phyloP scores from a whole-genome alignment of 805 yeast species.

The Metschnikowia santaceciliae region DNA sequence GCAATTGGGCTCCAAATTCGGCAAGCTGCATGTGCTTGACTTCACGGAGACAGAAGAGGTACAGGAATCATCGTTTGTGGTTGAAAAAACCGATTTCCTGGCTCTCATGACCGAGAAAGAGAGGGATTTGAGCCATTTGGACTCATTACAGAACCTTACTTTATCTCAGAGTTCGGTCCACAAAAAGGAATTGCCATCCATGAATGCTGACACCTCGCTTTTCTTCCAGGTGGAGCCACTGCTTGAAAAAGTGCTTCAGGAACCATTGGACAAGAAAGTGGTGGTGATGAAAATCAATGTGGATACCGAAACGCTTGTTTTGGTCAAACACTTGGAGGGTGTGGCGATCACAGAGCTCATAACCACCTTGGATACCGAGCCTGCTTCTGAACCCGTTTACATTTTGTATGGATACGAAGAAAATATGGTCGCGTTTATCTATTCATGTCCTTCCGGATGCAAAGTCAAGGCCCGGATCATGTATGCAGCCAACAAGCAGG shows the following conservation, averaged over 20 bases:
- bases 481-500: slow-evolving; percentile 77
- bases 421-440: slow-evolving; percentile 55
- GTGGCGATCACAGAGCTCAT: slow-evolving; percentile 20
- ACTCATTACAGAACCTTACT: slow-evolving; percentile 29
- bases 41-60: slow-evolving; percentile 58
- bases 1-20: slow-evolving; percentile 64
- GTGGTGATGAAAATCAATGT: slow-evolving; percentile 51
- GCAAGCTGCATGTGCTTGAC: slow-evolving; percentile 37
- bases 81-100: slow-evolving; percentile 20
- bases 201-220: slow-evolving; percentile 21
- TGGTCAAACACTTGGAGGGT: not conserved
- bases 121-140: slow-evolving; percentile 43
- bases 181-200: slow-evolving; percentile 31
- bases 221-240: slow-evolving; percentile 16
- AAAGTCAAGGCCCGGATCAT: slow-evolving; percentile 89
- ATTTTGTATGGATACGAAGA: slow-evolving; percentile 45
- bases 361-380: slow-evolving; percentile 16
- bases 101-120: slow-evolving; percentile 61
- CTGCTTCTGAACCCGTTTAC: slow-evolving; percentile 49
- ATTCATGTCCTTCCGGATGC: slow-evolving; percentile 87
- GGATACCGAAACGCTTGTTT: slow-evolving; percentile 37
- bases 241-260: slow-evolving; percentile 21
- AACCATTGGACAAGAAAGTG: slow-evolving; percentile 25
- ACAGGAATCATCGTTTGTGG: slow-evolving; percentile 43
- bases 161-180: slow-evolving; percentile 18